phyloP scores from a whole-genome alignment of 1,284 basidiomycete genomes.

The Xanthoconium separans region DNA sequence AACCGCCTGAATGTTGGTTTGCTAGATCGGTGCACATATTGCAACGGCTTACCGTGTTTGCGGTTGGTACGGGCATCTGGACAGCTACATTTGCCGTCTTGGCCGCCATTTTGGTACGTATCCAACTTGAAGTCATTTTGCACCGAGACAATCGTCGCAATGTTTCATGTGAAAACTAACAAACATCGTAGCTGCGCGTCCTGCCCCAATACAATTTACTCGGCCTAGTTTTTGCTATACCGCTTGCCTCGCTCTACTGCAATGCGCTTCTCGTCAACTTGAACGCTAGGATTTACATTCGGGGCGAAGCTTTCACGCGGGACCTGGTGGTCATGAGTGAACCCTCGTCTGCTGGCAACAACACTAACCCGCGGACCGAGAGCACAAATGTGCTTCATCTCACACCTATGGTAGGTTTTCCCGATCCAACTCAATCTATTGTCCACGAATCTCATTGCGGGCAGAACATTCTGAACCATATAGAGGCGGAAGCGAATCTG shows the following conservation, averaged over 20 bases:
- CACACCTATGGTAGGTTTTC: no score
- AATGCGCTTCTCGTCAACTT: slow-evolving; percentile 16
- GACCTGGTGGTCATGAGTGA: neutral
- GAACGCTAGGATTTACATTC: no score
- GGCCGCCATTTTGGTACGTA: slow-evolving; percentile 9
- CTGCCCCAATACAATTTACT: neutral
- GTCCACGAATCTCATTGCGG: no score
- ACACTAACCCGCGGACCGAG: neutral
- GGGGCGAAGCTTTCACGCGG: neutral
- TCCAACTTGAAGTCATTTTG: no score
- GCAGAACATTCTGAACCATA: no score
- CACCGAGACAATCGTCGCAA: no score
- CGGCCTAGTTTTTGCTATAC: neutral
- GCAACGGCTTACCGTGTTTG: slow-evolving; percentile 7
- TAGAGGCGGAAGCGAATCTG: no score
- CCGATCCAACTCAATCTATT: no score
- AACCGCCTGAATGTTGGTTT: neutral
- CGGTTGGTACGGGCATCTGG: slow-evolving; percentile 14
- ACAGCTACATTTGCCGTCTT: no score
- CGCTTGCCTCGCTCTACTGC: slow-evolving; percentile 13
- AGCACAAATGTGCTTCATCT: no score
- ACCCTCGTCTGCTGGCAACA: neutral
- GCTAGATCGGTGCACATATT: neutral
- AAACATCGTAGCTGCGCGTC: neutral
- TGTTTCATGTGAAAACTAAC: neutral